Conservation (phyloP, 2,329 filamentous ascomycete species). For the Phialophora verrucosa region DNA sequence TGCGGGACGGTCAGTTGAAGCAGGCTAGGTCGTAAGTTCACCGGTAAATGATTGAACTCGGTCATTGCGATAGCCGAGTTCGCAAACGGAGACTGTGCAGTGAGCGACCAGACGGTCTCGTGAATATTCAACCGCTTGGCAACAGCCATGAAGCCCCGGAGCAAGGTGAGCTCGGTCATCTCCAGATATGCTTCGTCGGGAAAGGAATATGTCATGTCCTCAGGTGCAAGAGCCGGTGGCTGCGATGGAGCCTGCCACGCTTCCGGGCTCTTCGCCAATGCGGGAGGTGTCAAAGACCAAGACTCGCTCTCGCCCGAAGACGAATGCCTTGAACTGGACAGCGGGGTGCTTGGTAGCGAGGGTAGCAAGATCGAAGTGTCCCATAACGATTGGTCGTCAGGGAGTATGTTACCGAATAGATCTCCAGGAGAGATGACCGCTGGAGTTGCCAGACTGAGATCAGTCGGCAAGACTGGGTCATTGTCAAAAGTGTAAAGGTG, state of each 20-base stretch:
- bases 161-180: conserved; percentile 56
- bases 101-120: conserved; percentile 54
- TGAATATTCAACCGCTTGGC: conserved; percentile 54
- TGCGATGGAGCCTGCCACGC: not conserved
- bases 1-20: conserved; percentile 59
- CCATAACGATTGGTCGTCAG: conserved; percentile 19
- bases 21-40: conserved; percentile 58
- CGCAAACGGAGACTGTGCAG: conserved; percentile 56
- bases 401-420: not conserved
- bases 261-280: not conserved
- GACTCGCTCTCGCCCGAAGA: conserved; percentile 18
- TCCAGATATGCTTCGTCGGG: conserved; percentile 58
- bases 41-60: conserved; percentile 50
- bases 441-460: not conserved
- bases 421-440: not conserved
- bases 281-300: conserved; percentile 8
- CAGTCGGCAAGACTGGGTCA: conserved; percentile 3
- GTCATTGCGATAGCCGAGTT: conserved; percentile 38
- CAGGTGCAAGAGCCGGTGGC: not conserved
- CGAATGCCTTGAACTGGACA: conserved; percentile 12
- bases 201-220: conserved; percentile 37
- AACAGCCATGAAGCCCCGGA: conserved; percentile 57
- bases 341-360: conserved; percentile 25
- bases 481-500: not conserved
- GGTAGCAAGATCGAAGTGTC: conserved; percentile 16